Conservation (phyloP, 148 eudicot genomes). For the Arctostaphylos glauca region DNA sequence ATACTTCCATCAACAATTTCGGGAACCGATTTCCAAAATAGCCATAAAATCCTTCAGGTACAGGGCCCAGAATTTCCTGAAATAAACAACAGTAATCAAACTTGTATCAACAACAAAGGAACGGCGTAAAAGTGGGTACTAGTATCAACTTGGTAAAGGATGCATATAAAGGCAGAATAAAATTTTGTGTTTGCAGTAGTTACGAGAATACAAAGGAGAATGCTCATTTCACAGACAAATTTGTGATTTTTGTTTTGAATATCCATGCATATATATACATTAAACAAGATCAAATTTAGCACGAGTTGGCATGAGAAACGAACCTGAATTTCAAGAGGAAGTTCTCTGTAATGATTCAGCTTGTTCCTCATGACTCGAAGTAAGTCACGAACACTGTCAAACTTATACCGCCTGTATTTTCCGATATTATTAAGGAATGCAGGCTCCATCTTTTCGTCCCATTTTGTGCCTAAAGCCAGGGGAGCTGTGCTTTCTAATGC, state of each 20-base stretch:
- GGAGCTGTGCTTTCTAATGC: slow-evolving; percentile 68
- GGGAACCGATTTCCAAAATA: slow-evolving; percentile 82
- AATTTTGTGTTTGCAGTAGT: not conserved
- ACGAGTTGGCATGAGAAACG: not conserved
- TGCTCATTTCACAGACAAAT: not conserved
- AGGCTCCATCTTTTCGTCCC: slow-evolving; percentile 83
- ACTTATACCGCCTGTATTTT: slow-evolving; percentile 70
- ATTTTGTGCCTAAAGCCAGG: slow-evolving; percentile 58
- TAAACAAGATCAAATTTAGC: not conserved
- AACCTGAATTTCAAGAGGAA: slow-evolving; percentile 76
- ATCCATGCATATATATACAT: not conserved
- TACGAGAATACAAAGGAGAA: not conserved
- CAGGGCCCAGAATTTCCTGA: slow-evolving; percentile 71
- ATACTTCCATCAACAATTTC: slow-evolving; percentile 74
- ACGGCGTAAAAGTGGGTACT: not conserved
- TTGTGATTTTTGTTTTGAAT: not conserved
- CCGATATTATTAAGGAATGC: slow-evolving; percentile 73
- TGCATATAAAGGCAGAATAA: not conserved
- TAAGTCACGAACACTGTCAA: slow-evolving; percentile 79
- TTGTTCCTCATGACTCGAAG: slow-evolving; percentile 85
- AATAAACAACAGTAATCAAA: slow-evolving; percentile 21
- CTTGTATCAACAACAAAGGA: slow-evolving; percentile 1
- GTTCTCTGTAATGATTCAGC: slow-evolving; percentile 81
- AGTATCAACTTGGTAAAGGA: not conserved
- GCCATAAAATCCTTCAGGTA: slow-evolving; percentile 81